Evolutionary conservation across 345 rosid species (phyloP), one percentile per base, ranked within the genome.

Genomic region (Citrus australasica): DNA sequence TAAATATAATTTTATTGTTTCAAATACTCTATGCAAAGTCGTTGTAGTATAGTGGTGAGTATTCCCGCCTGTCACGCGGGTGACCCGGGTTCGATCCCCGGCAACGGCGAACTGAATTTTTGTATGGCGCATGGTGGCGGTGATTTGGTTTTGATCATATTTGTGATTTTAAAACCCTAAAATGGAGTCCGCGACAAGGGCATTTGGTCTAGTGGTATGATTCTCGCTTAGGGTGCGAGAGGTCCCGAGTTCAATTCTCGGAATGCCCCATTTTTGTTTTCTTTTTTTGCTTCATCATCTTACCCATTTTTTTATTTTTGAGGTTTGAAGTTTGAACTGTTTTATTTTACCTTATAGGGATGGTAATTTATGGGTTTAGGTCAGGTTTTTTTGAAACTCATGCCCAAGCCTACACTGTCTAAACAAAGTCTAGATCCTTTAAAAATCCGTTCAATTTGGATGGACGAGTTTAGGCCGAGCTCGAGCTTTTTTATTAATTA

Each of bases 211-310:
- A 90, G 94, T 91, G 93, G 90, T 84, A 91, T 87, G 92, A 92
- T 92, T 91, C 94, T 94, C 91, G 92, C 97, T 94, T 92, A 75
- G 92, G 94, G 93, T 93, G 92, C 89, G 89, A 91, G 90, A 92
- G 93, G 92, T 91, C 98, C 96, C 90, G 24, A 73, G 76, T 73
- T 60, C 61, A 60, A 60, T 56, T 55, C 76, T 56, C 42, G 61
- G 76, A 58, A 58, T 73, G 65, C 65, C 71, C 71, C 71, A 13
- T 33, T 66, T 13, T n/a, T 46, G 51, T 13, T 0, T 46, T 13
- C 40, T 7, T 37, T 46, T 13, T 37, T 46, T 13, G 0, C 17
- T 46, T 11, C 51, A 46, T 11, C 51, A 11, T 46, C 14, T 46
- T 13, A 46, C 51, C 5, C 17, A 0, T 42, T 42, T 13, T 46